Base-by-base conservation (phyloP, 192 early-diverging fungal genomes). In the Coemansia sp. region DNA sequence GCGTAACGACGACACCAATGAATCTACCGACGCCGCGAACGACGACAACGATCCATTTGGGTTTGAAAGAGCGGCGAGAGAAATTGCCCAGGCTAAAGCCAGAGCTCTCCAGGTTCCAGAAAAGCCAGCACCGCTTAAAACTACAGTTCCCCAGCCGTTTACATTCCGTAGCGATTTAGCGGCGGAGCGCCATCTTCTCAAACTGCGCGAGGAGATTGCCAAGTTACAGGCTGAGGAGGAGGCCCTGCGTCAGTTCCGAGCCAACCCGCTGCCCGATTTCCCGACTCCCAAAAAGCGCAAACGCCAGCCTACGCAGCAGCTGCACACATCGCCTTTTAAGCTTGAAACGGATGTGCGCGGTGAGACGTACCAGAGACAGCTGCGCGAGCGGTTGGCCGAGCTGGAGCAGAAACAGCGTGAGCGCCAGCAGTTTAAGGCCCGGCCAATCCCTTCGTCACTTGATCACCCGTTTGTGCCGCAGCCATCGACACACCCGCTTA, bases 111-210 rank as follows among this genome's bases (percentile, higher is more conserved):
- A 34, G 2, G 10, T 24, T 9, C 15, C 23, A 5, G 40, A n/a
- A 1, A 25, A 39, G 22, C 47, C 62, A 15, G 66, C 61, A 23
- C 74, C 64, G 50, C 69, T 54, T 24, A 72, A 66, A 50, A 58
- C 58, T 13, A 80, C 78, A 9, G 58, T 74, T 18, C 55, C 69
- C 3, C 51, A 74, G 61, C 76, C 71, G n/a, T 83, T 86, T 48
- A 48, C 66, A 10, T 72, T 90, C 58, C 86, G 84, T 24, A 87
- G 86, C 39, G 87, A 87, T 30, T 78, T 77, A 15, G 82, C 80
- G 30, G 81, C 78, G 25, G 63, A 81, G 55, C 55, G 69, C 37
- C 86, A 85, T 54, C 56, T 73, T 66, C 55, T 60, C n/a, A 76
- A 80, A 47, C 78, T 86, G 63, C 78, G 81, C 52, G 80, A 83